Percentiles rank a stretch among this genome's conserved stretches.
phyloP scores from a whole-genome alignment of 768 basidiomycete species.

The Suillus spraguei region DNA sequence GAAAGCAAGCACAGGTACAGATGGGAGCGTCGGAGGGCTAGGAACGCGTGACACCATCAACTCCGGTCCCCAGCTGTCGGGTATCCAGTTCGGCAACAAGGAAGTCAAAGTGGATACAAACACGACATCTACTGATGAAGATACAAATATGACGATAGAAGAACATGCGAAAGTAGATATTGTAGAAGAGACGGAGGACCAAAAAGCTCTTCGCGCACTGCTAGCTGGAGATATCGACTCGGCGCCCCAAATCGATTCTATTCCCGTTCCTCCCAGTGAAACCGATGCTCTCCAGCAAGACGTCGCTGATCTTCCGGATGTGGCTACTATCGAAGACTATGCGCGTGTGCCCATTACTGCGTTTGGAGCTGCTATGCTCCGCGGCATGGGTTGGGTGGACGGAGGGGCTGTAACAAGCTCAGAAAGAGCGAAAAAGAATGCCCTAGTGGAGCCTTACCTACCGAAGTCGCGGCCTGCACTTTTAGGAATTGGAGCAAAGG shows the following conservation, averaged over 20 bases:
- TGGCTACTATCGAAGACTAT: constrained; percentile 83
- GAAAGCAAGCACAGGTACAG: constrained; percentile 54
- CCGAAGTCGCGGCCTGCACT: constrained; percentile 84
- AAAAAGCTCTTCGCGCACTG: constrained; percentile 78
- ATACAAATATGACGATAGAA: constrained; percentile 25
- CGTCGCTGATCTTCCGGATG: constrained; percentile 75
- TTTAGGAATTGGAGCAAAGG: constrained; percentile 93
- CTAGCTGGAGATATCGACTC: constrained; percentile 53
- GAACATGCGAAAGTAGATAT: constrained; percentile 28
- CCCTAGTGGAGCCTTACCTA: constrained; percentile 74
- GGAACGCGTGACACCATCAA: constrained; percentile 79
- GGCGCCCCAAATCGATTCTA: constrained; percentile 54
- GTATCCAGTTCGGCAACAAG: constrained; percentile 55
- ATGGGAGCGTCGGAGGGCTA: constrained; percentile 78
- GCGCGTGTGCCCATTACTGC: constrained; percentile 87
- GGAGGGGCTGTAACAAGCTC: constrained; percentile 66
- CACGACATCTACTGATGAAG: constrained; percentile 15
- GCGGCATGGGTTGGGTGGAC: constrained; percentile 97
- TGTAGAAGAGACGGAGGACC: constrained; percentile 70
- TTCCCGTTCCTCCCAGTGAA: constrained; percentile 67
- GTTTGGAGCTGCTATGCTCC: constrained; percentile 89
- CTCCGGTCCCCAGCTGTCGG: constrained; percentile 69
- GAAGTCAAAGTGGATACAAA: constrained; percentile 21
- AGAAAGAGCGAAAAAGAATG: constrained; percentile 54
- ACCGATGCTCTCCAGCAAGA: constrained; percentile 85